These are phyloP conservation scores for Monosporozyma yasuniensis DNA, from an alignment of 805 yeast genomes.

Conservation along the genomic window DNA sequence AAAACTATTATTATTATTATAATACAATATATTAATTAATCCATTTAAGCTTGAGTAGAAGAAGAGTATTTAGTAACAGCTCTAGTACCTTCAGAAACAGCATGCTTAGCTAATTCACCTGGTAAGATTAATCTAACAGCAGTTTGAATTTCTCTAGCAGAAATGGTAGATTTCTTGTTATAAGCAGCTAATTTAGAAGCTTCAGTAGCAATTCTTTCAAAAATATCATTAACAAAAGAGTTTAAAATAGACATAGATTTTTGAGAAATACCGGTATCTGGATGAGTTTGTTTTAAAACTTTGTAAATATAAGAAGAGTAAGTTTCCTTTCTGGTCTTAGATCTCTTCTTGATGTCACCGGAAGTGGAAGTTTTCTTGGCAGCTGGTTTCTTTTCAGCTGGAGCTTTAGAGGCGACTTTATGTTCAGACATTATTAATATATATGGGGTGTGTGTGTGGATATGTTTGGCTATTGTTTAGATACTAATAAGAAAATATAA, in stretches of 20 bases:
- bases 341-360: conserved; percentile 79
- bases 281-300: conserved; percentile 97
- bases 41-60: conserved; percentile 34
- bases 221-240: conserved; percentile 95
- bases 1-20: conserved; percentile 2
- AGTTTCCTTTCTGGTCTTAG: conserved; percentile 95
- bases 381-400: conserved; percentile 43
- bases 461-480: not conserved
- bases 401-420: conserved; percentile 30
- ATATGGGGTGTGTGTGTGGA: conserved; percentile 2
- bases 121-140: conserved; percentile 97
- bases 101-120: conserved; percentile 98
- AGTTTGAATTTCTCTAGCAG: conserved; percentile 97
- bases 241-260: conserved; percentile 98
- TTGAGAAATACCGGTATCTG: conserved; percentile 98
- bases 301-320: conserved; percentile 97
- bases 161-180: conserved; percentile 96
- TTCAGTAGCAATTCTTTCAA: conserved; percentile 96
- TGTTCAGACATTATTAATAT: conserved; percentile 55
- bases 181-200: conserved; percentile 98
- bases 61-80: conserved; percentile 95
- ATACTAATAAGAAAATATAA: too few relatives aligned
- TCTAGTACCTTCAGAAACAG: conserved; percentile 97
- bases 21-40: conserved; percentile 1
- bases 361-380: conserved; percentile 82